Conservation (phyloP, 73 alveolate genomes). For the Paramecium pentaurelia region DNA sequence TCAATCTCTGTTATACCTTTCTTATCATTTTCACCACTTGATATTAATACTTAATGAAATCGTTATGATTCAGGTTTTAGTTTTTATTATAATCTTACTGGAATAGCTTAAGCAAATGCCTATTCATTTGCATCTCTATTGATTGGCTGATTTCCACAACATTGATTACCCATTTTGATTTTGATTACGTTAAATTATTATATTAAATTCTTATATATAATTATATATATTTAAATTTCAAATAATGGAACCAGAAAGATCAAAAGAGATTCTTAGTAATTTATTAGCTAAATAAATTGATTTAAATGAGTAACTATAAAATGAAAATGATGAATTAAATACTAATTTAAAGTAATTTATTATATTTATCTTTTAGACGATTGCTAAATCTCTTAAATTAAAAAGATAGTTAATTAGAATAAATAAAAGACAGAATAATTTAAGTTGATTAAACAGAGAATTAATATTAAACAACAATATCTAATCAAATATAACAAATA, state of each 20-base stretch:
- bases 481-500: neutral
- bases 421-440: neutral
- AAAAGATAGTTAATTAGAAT: neutral
- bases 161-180: conserved; percentile 10
- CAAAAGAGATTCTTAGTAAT: conserved; percentile 18
- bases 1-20: neutral
- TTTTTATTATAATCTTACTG: conserved; percentile 8
- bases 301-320: neutral
- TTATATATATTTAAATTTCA: neutral
- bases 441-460: neutral
- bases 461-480: neutral
- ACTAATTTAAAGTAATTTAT: neutral
- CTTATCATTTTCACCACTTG: neutral
- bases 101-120: conserved; percentile 36
- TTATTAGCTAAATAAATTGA: neutral
- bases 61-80: conserved; percentile 8
- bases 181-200: neutral
- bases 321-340: conserved; percentile 32
- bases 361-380: neutral
- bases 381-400: neutral
- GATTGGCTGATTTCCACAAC: conserved; percentile 14
- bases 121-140: conserved; percentile 36
- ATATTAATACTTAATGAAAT: conserved; percentile 9
- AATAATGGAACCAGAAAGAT: conserved; percentile 32
- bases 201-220: neutral